Evolutionary conservation across 306 rosid genomes (phyloP).

Genomic region (Trichosanthes truncata): DNA sequence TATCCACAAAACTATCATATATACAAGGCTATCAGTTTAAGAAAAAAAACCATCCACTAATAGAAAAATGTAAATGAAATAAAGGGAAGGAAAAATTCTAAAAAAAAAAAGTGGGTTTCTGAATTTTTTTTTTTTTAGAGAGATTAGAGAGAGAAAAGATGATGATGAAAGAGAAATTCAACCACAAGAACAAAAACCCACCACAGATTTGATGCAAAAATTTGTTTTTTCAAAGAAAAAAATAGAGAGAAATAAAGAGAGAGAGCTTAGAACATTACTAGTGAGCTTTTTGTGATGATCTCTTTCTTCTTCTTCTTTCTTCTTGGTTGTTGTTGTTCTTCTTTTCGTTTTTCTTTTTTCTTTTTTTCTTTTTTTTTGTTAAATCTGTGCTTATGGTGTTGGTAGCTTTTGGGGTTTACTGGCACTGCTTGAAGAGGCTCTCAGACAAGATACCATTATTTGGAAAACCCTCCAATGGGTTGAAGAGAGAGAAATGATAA

Average conservation of each 20-base stretch:
- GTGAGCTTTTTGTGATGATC: neutral
- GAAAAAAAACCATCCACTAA: neutral
- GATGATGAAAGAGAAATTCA: neutral
- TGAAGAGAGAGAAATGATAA: conserved; percentile 4
- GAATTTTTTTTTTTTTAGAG: neutral
- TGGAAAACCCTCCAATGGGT: conserved; percentile 1
- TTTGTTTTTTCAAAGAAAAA: neutral
- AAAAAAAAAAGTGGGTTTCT: neutral
- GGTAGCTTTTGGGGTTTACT: neutral
- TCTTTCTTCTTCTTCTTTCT: neutral
- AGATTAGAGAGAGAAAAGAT: no score
- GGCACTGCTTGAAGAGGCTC: neutral
- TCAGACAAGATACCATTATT: conserved; percentile 1
- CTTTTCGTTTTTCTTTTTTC: neutral
- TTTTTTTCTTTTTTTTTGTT: neutral
- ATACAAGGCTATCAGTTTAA: neutral
- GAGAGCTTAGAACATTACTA: neutral
- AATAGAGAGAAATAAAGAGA: neutral
- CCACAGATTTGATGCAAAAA: neutral
- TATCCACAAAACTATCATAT: neutral
- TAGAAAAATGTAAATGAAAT: neutral
- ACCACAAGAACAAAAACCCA: neutral
- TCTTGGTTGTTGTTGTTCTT: neutral
- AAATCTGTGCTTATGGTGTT: neutral
- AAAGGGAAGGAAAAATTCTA: neutral